Base-by-base conservation (phyloP, 2,329 filamentous ascomycete genomes). In the Pseudogymnoascus sp. region DNA sequence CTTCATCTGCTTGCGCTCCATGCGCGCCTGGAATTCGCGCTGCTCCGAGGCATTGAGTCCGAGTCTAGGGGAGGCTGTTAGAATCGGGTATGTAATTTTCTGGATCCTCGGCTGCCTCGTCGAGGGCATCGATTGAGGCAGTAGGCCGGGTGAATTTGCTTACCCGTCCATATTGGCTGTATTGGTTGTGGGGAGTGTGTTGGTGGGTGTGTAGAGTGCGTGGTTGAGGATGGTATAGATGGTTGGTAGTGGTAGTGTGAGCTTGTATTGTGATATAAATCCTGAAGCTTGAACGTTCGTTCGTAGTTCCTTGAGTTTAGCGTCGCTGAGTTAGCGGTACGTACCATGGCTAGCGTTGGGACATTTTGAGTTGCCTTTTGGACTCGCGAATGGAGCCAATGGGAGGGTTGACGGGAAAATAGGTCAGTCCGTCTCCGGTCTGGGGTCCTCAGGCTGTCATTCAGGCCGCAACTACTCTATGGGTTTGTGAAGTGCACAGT, bases 1-100 rank as follows among this genome's bases (percentile, higher is more conserved):
- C 81, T 96, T 96, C 83, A 99, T 91, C 80, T 99, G 94, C 79
- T 94, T 95, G 80, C 90, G 90, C 82, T 97, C 92, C 85, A 99
- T 92, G 78, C 94, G 91, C 79, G 85, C 80, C 78, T 96, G 89
- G 74, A 99, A 89, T 83, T 94, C 91, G 79, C 91, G 90, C 82
- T 95, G 90, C 82, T 97, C 93, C 71, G 85, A 77, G 36, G 68
- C 65, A 39, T 71, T 69, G 52, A 74, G 68, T 67, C 71, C 72
- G 62, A 65, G 52, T 52, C 66, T 55, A 66, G 67, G 23, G 39
- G 35, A 30, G 19, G 41, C 8, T 22, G 55, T 59, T 38, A 59
- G 55, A 14, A 35, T 22, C 55, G 55, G 35, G 11, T 23, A 59
- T 30, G 42, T 28, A 28, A 62, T 39, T 45, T 62, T 36, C 61